Percentiles rank a stretch among this genome's conserved stretches.
Conservation (phyloP, 164 flowering plant genomes). For the Chloranthus sessilifolius region DNA sequence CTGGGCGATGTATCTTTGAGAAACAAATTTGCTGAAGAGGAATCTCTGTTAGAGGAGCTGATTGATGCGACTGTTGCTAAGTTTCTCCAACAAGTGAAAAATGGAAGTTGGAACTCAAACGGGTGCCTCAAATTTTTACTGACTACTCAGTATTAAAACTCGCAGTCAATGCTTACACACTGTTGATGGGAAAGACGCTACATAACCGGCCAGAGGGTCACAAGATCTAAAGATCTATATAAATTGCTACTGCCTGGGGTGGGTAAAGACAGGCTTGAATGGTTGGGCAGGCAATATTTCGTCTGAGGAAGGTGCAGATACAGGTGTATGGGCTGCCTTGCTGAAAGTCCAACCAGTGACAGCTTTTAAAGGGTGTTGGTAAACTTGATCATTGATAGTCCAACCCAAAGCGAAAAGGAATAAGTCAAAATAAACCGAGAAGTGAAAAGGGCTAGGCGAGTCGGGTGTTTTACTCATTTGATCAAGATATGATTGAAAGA, state of each 20-base stretch:
- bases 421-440: too few relatives aligned
- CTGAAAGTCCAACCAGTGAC: slow-evolving; percentile 56
- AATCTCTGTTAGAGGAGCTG: slow-evolving; percentile 62
- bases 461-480: too few relatives aligned
- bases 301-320: slow-evolving; percentile 83
- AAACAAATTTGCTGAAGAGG: slow-evolving; percentile 46
- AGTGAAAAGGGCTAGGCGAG: too few relatives aligned
- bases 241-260: slow-evolving; percentile 92
- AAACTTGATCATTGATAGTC: too few relatives aligned
- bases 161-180: slow-evolving; percentile 80
- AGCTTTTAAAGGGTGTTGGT: too few relatives aligned
- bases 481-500: too few relatives aligned
- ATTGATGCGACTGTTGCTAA: slow-evolving; percentile 46
- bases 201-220: slow-evolving; percentile 55
- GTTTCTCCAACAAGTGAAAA: slow-evolving; percentile 73
- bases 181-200: slow-evolving; percentile 55
- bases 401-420: too few relatives aligned
- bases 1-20: slow-evolving; percentile 51
- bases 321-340: slow-evolving; percentile 90
- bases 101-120: slow-evolving; percentile 64
- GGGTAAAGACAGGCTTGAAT: slow-evolving; percentile 96
- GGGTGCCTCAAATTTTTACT: slow-evolving; percentile 79
- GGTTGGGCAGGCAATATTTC: slow-evolving; percentile 83
- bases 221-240: slow-evolving; percentile 57
- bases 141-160: slow-evolving; percentile 89